A percentile compares a stretch with the other conserved stretches of the same genome.
These are phyloP conservation scores for Mortierella sp. DNA, from an alignment of 371 early-diverging fungal genomes.

Conservation along the genomic window DNA sequence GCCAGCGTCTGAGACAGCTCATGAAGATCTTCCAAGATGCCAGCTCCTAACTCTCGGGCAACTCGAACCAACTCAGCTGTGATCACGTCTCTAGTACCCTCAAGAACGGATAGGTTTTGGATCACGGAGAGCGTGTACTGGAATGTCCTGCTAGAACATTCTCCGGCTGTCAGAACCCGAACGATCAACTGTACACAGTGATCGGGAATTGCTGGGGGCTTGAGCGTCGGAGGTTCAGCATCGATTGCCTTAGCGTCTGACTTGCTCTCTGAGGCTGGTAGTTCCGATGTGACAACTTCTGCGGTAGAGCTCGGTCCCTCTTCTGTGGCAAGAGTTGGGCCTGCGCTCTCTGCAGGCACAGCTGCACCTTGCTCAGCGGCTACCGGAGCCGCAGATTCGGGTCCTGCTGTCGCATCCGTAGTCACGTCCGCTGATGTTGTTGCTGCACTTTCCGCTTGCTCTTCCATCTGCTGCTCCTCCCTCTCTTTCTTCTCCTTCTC, in stretches of 20 bases:
- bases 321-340: neutral
- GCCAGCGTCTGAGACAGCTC: conserved; percentile 72
- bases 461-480: conserved; percentile 9
- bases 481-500: conserved; percentile 19
- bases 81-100: conserved; percentile 81
- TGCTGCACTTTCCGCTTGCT: neutral
- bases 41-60: conserved; percentile 78
- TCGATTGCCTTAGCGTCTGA: conserved; percentile 19
- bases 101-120: conserved; percentile 84
- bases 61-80: conserved; percentile 79
- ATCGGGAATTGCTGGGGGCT: conserved; percentile 81
- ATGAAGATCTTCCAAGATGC: conserved; percentile 77
- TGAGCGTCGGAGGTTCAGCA: conserved; percentile 49
- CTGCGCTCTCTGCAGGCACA: conserved; percentile 2
- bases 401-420: neutral
- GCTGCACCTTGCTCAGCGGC: conserved; percentile 8
- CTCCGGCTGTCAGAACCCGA: conserved; percentile 90
- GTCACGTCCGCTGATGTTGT: neutral
- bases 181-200: conserved; percentile 85
- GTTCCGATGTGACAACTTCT: conserved; percentile 1
- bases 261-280: neutral
- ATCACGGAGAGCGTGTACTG: conserved; percentile 91
- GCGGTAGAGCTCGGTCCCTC: conserved; percentile 9
- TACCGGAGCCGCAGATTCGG: neutral
- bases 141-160: conserved; percentile 95